Percentiles rank a stretch among this genome's conserved stretches.
Evolutionary conservation across 2,329 filamentous ascomycete species (phyloP).

Genomic region (Sphaerulina populicola): DNA sequence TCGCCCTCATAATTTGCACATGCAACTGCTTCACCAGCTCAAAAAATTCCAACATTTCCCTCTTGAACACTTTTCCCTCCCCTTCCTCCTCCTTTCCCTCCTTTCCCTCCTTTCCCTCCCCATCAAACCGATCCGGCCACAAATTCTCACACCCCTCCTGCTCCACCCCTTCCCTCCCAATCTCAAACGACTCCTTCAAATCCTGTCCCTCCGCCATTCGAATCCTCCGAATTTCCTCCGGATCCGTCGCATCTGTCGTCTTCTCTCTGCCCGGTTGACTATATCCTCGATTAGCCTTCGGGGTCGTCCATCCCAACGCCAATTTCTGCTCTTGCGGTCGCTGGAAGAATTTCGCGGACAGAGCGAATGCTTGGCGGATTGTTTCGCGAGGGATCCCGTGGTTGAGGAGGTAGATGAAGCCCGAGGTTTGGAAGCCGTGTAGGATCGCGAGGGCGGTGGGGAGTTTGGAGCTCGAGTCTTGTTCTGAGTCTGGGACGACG

Average conservation of each 20-base stretch:
- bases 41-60: slow-evolving; percentile 68
- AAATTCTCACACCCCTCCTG: slow-evolving; percentile 56
- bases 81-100: slow-evolving; percentile 43
- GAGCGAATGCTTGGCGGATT: slow-evolving; percentile 23
- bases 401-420: slow-evolving; percentile 82
- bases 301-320: slow-evolving; percentile 54
- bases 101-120: slow-evolving; percentile 48
- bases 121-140: slow-evolving; percentile 59
- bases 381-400: slow-evolving; percentile 56
- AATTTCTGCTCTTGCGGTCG: slow-evolving; percentile 56
- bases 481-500: neutral
- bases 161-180: slow-evolving; percentile 51
- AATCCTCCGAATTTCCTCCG: slow-evolving; percentile 50
- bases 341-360: slow-evolving; percentile 62
- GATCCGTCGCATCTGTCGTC: slow-evolving; percentile 51
- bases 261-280: slow-evolving; percentile 56
- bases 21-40: slow-evolving; percentile 66
- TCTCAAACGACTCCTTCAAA: slow-evolving; percentile 54
- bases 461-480: slow-evolving; percentile 42
- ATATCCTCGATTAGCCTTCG: slow-evolving; percentile 45
- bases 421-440: slow-evolving; percentile 71
- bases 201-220: slow-evolving; percentile 44
- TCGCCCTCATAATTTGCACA: slow-evolving; percentile 57
- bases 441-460: slow-evolving; percentile 61
- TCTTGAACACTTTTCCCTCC: slow-evolving; percentile 58